Evolutionary conservation across 352 stramenopile genomes (phyloP), one percentile per base, ranked within the genome.

Genomic region (Phytophthora litchii): DNA sequence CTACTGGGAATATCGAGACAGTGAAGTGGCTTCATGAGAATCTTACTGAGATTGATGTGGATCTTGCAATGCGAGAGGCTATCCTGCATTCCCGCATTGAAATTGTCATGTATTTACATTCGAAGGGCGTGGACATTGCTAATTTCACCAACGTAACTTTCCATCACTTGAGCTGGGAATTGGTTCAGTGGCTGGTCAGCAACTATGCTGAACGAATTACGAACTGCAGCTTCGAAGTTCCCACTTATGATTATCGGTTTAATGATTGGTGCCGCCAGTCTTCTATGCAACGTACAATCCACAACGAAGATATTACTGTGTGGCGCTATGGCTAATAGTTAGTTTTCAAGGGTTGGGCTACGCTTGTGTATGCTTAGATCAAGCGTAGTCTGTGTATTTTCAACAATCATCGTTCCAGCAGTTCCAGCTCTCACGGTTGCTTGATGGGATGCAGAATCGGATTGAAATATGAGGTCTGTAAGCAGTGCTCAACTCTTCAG

Each of bases 231-330:
- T 63, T 67, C 40, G 37, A 58, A 45, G 46, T 67, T 13, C 32
- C 54, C 25, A 66, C 49, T 4, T 70, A 43, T 43, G 38, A 70
- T 27, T 66, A 50, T 32, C 42, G 49, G 32, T 70, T 70, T 21
- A 61, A 66, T 9, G 55, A 66, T 36, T 70, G 62, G 62, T 70
- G 54, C 36, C 42, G 55, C 37, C 49, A 61, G 3, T 19, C 23
- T 20, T 41, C 20, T 1, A 52, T 70, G 55, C 49, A 41, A 9
- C 48, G 42, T 9, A 49, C 14, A 31, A 51, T 7, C 36, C 20
- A 35, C n/a, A 37, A 56, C 14, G 50, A 57, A 25, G 35, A 60
- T 21, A 0, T 64, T 35, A 70, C 42, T 8, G 5, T 48, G 6
- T 70, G 61, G 61, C 16, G 34, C 3, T 51, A 48, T 19, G 19